Conservation (phyloP, 768 basidiomycete species). For the Lactarius evosmus region DNA sequence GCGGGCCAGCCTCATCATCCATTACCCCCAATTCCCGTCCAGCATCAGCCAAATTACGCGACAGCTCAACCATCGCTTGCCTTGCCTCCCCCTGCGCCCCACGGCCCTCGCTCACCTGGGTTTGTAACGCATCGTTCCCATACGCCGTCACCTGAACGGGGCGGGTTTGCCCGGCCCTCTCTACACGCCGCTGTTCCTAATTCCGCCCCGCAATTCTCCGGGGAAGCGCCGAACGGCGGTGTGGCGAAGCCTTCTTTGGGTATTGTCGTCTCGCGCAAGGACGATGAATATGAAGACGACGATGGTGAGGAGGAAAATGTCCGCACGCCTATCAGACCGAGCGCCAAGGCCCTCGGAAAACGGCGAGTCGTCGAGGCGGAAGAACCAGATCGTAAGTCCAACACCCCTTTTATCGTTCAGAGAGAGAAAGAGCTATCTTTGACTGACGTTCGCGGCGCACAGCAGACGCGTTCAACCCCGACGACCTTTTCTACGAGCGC, state of each 20-base stretch:
- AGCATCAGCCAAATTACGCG: conserved; percentile 28
- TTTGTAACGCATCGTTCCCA: conserved; percentile 49
- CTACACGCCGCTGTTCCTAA: conserved; percentile 13
- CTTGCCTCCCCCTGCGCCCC: conserved; percentile 64
- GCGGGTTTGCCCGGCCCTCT: conserved; percentile 17
- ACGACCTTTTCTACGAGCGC: conserved; percentile 53
- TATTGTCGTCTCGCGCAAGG: not conserved
- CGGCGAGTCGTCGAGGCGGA: conserved; percentile 57
- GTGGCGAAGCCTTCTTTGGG: conserved; percentile 16
- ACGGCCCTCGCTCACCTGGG: conserved; percentile 66
- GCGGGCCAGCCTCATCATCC: conserved; percentile 39
- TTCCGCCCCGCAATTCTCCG: conserved; percentile 12
- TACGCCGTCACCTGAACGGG: conserved; percentile 66
- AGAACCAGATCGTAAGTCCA: conserved; percentile 45
- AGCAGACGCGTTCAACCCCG: conserved; percentile 51
- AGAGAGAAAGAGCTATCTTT: no score
- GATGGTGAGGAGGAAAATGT: conserved; percentile 36
- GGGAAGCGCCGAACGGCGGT: conserved; percentile 8
- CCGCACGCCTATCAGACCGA: conserved; percentile 54
- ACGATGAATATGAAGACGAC: not conserved
- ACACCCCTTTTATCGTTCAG: conserved; percentile 3
- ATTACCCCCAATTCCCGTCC: conserved; percentile 38
- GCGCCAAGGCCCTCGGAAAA: conserved; percentile 88
- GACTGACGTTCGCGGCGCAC: not conserved
- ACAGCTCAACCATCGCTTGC: conserved; percentile 44